Percentiles rank a stretch among this genome's conserved stretches.
Conservation (phyloP, 495 filamentous ascomycete genomes). For the Neurospora africana region DNA sequence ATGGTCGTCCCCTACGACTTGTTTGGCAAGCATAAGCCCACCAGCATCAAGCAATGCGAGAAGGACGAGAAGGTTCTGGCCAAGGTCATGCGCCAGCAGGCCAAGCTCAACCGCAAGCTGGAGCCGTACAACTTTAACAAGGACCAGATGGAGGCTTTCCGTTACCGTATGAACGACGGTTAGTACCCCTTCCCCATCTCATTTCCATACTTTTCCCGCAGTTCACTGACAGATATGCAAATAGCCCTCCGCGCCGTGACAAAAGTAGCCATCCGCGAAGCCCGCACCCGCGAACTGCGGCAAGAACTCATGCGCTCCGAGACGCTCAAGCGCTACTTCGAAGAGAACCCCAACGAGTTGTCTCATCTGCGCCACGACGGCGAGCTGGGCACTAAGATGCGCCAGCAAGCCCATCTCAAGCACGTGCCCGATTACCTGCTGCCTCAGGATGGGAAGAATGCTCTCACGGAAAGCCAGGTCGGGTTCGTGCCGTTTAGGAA, state of each 20-base stretch:
- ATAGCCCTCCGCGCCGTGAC: conserved; percentile 62
- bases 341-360: conserved; percentile 88
- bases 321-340: conserved; percentile 89
- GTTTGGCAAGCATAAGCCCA: conserved; percentile 84
- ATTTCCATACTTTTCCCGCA: not conserved
- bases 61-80: conserved; percentile 75
- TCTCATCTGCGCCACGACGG: conserved; percentile 82
- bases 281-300: conserved; percentile 72
- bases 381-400: conserved; percentile 59
- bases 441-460: conserved; percentile 65
- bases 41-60: conserved; percentile 54
- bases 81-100: conserved; percentile 61
- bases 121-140: conserved; percentile 92
- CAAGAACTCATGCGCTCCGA: conserved; percentile 86
- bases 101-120: conserved; percentile 62
- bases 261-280: conserved; percentile 75
- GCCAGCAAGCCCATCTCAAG: conserved; percentile 80
- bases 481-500: conserved; percentile 72
- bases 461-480: conserved; percentile 47
- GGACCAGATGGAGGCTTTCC: conserved; percentile 81
- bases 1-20: conserved; percentile 76
- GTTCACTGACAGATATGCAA: too few relatives aligned
- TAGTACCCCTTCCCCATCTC: not conserved
- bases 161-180: conserved; percentile 90
- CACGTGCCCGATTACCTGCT: conserved; percentile 94